Evolutionary conservation across 78 protist species (phyloP).

Genomic region (Dictyostelium purpureum): DNA sequence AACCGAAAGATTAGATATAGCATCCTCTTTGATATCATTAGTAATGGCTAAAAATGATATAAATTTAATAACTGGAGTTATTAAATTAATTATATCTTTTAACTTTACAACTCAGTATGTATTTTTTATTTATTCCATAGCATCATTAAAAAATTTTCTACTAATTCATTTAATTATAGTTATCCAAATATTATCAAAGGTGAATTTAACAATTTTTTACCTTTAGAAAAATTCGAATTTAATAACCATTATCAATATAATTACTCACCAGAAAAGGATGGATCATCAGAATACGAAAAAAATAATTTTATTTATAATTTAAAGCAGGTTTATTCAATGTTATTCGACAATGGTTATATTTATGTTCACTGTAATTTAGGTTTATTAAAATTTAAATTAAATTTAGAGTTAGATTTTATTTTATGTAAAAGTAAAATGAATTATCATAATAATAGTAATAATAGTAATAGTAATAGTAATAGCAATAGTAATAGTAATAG

Average conservation of each 20-base stretch:
- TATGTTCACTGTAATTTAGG: slow-evolving; percentile 61
- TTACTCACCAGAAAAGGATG: neutral
- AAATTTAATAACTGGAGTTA: neutral
- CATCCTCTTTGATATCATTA: slow-evolving; percentile 28
- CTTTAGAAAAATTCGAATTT: slow-evolving; percentile 18
- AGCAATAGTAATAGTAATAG: too few species aligned
- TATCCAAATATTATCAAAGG: slow-evolving; percentile 39
- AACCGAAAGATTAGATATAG: neutral
- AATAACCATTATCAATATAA: neutral
- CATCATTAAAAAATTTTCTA: neutral
- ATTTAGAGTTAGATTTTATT: neutral
- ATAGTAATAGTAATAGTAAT: neutral
- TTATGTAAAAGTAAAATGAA: neutral
- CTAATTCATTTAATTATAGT: slow-evolving; percentile 16
- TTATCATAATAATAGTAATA: neutral
- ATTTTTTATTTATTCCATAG: neutral
- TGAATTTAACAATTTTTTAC: slow-evolving; percentile 5
- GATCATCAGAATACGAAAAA: neutral
- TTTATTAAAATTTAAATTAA: slow-evolving; percentile 5
- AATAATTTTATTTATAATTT: neutral
- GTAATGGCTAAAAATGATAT: slow-evolving; percentile 37
- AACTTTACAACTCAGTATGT: neutral
- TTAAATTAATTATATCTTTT: slow-evolving; percentile 28
- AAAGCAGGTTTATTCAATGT: slow-evolving; percentile 16
- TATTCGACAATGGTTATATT: neutral